Evolutionary conservation across 106 monocot species (phyloP).

Genomic region (Phalaenopsis equestris): DNA sequence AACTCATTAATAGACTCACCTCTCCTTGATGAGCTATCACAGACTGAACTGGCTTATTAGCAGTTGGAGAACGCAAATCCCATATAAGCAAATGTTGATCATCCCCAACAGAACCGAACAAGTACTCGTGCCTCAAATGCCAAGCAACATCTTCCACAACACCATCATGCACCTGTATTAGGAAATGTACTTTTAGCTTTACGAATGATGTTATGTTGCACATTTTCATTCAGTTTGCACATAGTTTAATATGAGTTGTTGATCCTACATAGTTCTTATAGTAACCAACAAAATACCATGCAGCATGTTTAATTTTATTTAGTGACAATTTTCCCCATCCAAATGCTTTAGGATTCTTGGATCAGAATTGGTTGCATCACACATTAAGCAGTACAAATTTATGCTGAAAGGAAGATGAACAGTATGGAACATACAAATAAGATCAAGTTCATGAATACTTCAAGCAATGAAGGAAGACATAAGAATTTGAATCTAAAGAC

Average conservation of each 20-base stretch:
- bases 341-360: not conserved
- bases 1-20: conserved; percentile 33
- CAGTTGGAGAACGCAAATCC: conserved; percentile 59
- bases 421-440: not conserved
- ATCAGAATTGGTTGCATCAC: not conserved
- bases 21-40: conserved; percentile 96
- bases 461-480: not conserved
- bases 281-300: not conserved
- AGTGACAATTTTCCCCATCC: not conserved
- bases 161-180: conserved; percentile 77
- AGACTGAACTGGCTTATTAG: conserved; percentile 67
- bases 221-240: not conserved
- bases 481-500: not conserved
- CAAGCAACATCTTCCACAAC: conserved; percentile 99
- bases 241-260: not conserved
- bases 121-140: conserved; percentile 91
- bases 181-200: not conserved
- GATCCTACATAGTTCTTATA: not conserved
- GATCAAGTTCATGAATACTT: not conserved
- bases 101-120: conserved; percentile 98
- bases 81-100: conserved; percentile 84
- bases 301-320: not conserved
- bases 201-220: not conserved
- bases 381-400: not conserved
- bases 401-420: not conserved